Conservation (phyloP, 2,329 filamentous ascomycete genomes). For the Fusarium anguioides region DNA sequence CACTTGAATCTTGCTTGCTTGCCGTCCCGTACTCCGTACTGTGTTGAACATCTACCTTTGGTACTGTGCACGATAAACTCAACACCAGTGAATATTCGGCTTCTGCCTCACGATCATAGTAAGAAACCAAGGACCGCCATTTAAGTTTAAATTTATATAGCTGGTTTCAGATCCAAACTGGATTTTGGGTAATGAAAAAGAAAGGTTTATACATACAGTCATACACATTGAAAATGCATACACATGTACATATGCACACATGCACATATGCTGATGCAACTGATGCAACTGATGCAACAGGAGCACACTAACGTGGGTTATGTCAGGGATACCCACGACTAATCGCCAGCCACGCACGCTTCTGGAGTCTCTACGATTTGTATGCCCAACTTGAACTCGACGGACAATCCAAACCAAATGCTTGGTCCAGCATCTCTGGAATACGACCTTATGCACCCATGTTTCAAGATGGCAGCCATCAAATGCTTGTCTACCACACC, state of each 20-base stretch:
- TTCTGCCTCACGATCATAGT: not conserved
- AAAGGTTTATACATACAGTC: slow-evolving; percentile 36
- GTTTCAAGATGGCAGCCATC: slow-evolving; percentile 21
- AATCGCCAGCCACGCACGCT: slow-evolving; percentile 25
- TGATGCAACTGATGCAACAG: slow-evolving; percentile 42
- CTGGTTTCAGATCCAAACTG: slow-evolving; percentile 1
- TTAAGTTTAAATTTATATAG: not conserved
- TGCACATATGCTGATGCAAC: slow-evolving; percentile 37
- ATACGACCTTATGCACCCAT: slow-evolving; percentile 19
- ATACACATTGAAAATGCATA: too few relatives aligned
- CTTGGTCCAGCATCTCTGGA: slow-evolving; percentile 10
- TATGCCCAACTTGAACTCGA: slow-evolving; percentile 28
- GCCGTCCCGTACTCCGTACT: slow-evolving; percentile 14
- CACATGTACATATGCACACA: slow-evolving; percentile 32
- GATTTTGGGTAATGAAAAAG: not conserved
- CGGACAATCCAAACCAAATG: slow-evolving; percentile 6
- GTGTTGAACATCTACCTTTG: not conserved
- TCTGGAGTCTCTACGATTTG: slow-evolving; percentile 5
- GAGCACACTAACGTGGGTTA: slow-evolving; percentile 15
- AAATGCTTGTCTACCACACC: not conserved
- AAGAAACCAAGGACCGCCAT: not conserved
- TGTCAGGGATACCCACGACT: slow-evolving; percentile 26
- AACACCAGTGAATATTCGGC: not conserved
- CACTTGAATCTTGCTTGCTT: slow-evolving; percentile 9
- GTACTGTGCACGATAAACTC: not conserved